Evolutionary conservation across 192 early-diverging fungal genomes (phyloP), one percentile per base, ranked within the genome.

Genomic region (Pilobolus umbonatus): DNA sequence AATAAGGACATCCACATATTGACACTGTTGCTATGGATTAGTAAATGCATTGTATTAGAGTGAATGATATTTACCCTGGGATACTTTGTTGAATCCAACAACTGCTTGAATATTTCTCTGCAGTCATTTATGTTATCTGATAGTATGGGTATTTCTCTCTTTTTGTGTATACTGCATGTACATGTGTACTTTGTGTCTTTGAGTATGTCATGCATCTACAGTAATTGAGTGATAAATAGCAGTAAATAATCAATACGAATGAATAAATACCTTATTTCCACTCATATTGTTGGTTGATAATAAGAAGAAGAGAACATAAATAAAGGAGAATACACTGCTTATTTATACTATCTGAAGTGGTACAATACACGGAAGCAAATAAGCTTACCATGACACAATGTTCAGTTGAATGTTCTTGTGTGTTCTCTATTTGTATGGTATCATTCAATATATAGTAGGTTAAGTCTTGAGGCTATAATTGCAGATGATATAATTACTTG

Each of bases 1-100:
- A 22, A 54, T 54, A 36, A 54, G 17, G 31, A 54, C 52, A 34
- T 54, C 52, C 22, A 54, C 31, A 38, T 54, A 22, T 54, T 54
- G 52, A 32, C 29, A 54, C 52, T 54, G 25, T 54, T 22, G 35
- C 24, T 12, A 21, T 14, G 38, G 28, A 35, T 42, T 42, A 42
- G 15, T 38, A 38, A 38, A 38, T 8, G 15, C 15, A 38, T 12
- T 12, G 15, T 12, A 1, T 42, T 12, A 42, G 19, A 17, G 11
- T 17, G 14, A 17, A 42, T 17, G 39, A 42, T 32, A 25, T 54
- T 21, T 54, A 54, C 52, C 52, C 35, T 38, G 3, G 52, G 52
- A 22, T 34, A 11, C 11, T 54, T 54, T 38, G 52, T 54, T 14
- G 24, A 38, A 24, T 54, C 21, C 21, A 54, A 54, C 35, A 54